Conservation (phyloP, 2,329 filamentous ascomycete genomes). For the Sporothrix inflata region DNA sequence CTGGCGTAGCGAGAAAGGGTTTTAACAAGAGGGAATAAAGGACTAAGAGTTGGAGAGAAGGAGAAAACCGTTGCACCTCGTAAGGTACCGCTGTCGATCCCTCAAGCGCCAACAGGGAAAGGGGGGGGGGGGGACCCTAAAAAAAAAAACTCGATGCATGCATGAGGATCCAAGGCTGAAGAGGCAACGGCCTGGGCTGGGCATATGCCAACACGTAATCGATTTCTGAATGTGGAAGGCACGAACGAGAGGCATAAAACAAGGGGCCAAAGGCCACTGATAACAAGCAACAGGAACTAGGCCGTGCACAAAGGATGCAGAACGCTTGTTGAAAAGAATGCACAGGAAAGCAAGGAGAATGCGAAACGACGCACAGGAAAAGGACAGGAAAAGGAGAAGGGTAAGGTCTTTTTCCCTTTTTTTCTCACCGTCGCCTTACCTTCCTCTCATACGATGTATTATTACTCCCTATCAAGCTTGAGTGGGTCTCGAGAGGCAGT, state of each 20-base stretch:
- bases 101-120: background rate
- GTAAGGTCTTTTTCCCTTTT: too few relatives aligned
- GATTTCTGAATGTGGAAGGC: background rate
- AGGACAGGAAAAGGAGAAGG: too few relatives aligned
- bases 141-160: background rate
- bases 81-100: background rate
- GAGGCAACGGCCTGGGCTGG: background rate
- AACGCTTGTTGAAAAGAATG: too few relatives aligned
- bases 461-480: background rate
- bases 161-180: too few relatives aligned
- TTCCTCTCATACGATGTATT: too few relatives aligned
- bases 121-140: too few relatives aligned
- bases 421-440: background rate
- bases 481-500: background rate
- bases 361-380: too few relatives aligned
- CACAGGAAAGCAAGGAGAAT: too few relatives aligned
- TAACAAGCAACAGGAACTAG: background rate
- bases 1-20: background rate
- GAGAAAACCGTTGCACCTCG: background rate
- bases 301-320: background rate
- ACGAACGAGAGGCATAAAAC: background rate
- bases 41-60: background rate
- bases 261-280: background rate
- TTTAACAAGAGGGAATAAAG: background rate
- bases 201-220: background rate